Evolutionary conservation across 768 basidiomycete genomes (phyloP).

Genomic region (Mrakia frigida): DNA sequence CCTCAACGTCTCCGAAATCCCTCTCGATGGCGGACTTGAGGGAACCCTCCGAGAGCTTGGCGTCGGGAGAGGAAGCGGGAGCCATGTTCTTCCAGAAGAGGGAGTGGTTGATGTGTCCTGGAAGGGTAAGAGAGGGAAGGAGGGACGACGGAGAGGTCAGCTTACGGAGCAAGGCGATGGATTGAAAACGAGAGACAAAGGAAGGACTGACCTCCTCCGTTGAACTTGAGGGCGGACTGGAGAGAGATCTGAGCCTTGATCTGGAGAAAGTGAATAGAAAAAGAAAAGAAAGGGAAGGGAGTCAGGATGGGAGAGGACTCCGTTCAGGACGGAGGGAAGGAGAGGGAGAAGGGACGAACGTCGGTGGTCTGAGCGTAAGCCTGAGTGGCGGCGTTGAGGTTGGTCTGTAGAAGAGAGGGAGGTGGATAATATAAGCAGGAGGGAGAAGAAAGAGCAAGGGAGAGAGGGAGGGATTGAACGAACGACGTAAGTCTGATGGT

Average conservation of each 20-base stretch:
- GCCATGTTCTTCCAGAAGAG: slow-evolving; percentile 95
- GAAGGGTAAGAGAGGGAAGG: neutral
- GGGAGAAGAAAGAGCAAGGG: neutral
- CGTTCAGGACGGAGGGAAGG: neutral
- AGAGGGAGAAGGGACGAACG: slow-evolving; percentile 4
- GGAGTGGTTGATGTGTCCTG: slow-evolving; percentile 50
- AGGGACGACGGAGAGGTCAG: neutral
- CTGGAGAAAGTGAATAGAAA: neutral
- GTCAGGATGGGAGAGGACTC: neutral
- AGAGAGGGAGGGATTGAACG: neutral
- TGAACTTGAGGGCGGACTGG: slow-evolving; percentile 89
- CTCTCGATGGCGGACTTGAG: slow-evolving; percentile 61
- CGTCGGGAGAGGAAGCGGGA: slow-evolving; percentile 55
- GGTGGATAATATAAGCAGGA: neutral
- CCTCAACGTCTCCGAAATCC: slow-evolving; percentile 68
- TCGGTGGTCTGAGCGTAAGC: slow-evolving; percentile 32
- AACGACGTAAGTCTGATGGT: slow-evolving; percentile 75
- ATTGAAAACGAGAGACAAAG: slow-evolving; percentile 58
- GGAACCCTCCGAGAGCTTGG: slow-evolving; percentile 48
- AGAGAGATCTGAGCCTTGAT: slow-evolving; percentile 61
- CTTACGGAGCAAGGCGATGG: slow-evolving; percentile 52
- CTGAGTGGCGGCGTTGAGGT: slow-evolving; percentile 32
- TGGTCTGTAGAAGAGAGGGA: slow-evolving; percentile 11
- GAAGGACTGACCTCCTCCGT: slow-evolving; percentile 57
- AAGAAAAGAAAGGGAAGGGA: neutral